Percentiles rank a stretch among this genome's conserved stretches.
These are phyloP conservation scores for Magnaporthales sp. DNA, from an alignment of 2,329 filamentous ascomycete species.

Conservation along the genomic window DNA sequence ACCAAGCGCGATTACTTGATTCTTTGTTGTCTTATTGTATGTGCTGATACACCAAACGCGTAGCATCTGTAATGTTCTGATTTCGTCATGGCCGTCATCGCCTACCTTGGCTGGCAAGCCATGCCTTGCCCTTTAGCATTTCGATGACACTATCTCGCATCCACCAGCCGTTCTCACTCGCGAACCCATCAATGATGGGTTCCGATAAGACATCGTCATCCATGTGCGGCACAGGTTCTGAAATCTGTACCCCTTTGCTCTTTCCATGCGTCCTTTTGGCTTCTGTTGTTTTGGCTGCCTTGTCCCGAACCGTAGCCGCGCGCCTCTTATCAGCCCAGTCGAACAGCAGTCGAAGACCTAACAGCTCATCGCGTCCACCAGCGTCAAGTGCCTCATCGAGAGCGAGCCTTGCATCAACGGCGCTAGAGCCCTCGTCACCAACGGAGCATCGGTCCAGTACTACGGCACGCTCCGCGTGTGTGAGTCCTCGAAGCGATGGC, in stretches of 20 bases:
- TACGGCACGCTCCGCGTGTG: constrained; percentile 56
- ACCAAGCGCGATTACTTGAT: neutral
- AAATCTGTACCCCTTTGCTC: constrained; percentile 1
- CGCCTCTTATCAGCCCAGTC: constrained; percentile 44
- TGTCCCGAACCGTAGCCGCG: constrained; percentile 9
- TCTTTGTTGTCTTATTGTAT: neutral
- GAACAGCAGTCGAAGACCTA: constrained; percentile 44
- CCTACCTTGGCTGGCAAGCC: constrained; percentile 35
- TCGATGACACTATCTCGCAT: constrained; percentile 46
- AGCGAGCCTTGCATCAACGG: constrained; percentile 64
- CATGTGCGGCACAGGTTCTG: constrained; percentile 1
- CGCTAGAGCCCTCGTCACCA: constrained; percentile 35
- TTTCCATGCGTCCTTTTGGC: constrained; percentile 12
- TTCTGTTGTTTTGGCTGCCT: constrained; percentile 8
- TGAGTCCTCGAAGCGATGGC: constrained; percentile 43
- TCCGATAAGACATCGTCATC: neutral
- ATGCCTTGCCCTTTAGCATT: constrained; percentile 44
- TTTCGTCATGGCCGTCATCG: neutral
- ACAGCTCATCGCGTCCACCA: constrained; percentile 30
- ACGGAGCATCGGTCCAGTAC: constrained; percentile 44
- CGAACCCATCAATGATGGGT: constrained; percentile 3
- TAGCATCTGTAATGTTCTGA: neutral
- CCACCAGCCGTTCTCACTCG: constrained; percentile 39
- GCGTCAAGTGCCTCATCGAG: constrained; percentile 43
- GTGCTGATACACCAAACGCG: neutral